Evolutionary conservation across 768 basidiomycete species (phyloP), one percentile per base, ranked within the genome.

Genomic region (Lenzites betulinus): DNA sequence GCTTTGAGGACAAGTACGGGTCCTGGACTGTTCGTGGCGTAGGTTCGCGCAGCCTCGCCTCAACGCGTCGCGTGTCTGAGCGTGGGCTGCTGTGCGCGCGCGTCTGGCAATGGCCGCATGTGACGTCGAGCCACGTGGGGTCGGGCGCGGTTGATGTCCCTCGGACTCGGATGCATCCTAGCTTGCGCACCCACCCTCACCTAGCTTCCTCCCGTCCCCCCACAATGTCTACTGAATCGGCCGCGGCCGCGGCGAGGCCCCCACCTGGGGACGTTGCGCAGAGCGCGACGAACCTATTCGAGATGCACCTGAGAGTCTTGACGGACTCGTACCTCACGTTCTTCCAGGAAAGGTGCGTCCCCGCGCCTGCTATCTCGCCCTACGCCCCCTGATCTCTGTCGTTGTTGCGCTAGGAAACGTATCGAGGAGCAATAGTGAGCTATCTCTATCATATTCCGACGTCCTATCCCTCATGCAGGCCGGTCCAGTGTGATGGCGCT

Each of bases 381-480:
- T 5, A 4, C 11, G 30, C 30, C 30, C 30, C 6, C 30, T 33
- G 6, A 33, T 33, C 30, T 33, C 30, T 33, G 30, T 11, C 11
- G 30, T 11, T 52, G 57, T 50, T 51, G 44, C 30, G 65, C 33
- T 69, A 93, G 93, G 70, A 88, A 86, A 71, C 83, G 84, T 43
- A 90, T 95, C 55, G 95, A 97, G 73, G 93, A 95, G 68, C 73
- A 75, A 57, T 95, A 95, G 92, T 94, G 69, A 71, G 87, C 76
- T 28, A 12, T 26, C 20, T 22, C 11, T 26, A n/a, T 18, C 15
- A 26, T 41, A 25, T 38, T n/a, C n/a, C 18, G 36, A 8, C 23
- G 44, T n/a, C 28, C 28, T 47, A 43, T 51, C 20, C 39, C 50
- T 51, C 38, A 54, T 51, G 49, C 43, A 3, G 51, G 16, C 22